Evolutionary conservation across 2,329 filamentous ascomycete species (phyloP).

Genomic region (Aspergillus costaricaensis): DNA sequence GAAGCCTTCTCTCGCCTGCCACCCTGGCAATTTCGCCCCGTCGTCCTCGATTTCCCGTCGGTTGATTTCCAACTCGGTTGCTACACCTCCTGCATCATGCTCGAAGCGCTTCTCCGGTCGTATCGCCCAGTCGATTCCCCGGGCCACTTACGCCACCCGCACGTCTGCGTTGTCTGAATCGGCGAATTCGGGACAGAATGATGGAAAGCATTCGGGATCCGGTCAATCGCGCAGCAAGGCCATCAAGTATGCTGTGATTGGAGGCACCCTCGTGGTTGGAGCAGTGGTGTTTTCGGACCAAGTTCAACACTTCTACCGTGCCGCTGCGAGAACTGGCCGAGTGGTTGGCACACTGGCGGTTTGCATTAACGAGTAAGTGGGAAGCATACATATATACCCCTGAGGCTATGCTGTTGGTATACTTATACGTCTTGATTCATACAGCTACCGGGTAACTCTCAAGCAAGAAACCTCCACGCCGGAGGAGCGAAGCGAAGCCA

Average conservation of each 20-base stretch:
- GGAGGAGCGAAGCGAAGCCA: conserved; percentile 64
- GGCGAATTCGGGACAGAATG: conserved; percentile 12
- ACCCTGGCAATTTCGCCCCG: conserved; percentile 6
- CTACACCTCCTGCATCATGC: neutral
- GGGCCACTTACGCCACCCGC: conserved; percentile 22
- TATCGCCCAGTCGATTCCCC: neutral
- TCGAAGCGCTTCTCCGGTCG: neutral
- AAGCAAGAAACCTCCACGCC: conserved; percentile 66
- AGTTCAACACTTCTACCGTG: conserved; percentile 73
- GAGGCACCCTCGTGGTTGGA: conserved; percentile 43
- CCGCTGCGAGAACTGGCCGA: conserved; percentile 73
- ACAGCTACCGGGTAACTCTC: conserved; percentile 82
- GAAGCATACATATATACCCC: neutral
- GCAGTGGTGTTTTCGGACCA: conserved; percentile 62
- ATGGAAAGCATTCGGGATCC: conserved; percentile 13
- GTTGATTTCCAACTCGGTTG: neutral
- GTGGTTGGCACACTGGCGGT: conserved; percentile 74
- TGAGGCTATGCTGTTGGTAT: neutral
- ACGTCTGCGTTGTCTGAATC: conserved; percentile 18
- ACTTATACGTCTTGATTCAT: conserved; percentile 8
- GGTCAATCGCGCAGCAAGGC: conserved; percentile 25
- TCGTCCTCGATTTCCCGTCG: neutral
- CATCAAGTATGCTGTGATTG: conserved; percentile 36
- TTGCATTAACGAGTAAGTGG: conserved; percentile 82
- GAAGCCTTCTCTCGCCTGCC: conserved; percentile 18